A percentile compares a stretch with the other conserved stretches of the same genome.
Conservation (phyloP, 2,329 filamentous ascomycete genomes). For the Xylariomycetidae sp. region DNA sequence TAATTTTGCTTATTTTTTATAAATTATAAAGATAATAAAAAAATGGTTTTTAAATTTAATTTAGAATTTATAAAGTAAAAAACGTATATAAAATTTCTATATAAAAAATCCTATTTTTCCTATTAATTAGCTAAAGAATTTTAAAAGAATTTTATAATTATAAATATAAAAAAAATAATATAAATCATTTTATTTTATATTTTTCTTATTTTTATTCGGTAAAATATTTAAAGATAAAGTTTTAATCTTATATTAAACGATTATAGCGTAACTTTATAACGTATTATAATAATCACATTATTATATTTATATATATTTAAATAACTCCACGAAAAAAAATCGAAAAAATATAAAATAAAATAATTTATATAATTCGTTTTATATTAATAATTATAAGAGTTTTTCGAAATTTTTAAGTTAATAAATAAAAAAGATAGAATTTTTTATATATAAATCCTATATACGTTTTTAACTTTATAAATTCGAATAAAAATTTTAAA, state of each 20-base stretch:
- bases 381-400: neutral
- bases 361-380: neutral
- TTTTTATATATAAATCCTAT: neutral
- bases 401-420: neutral
- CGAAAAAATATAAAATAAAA: no score
- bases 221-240: neutral
- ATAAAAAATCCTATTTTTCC: neutral
- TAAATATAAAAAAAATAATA: neutral
- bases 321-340: no score
- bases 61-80: neutral
- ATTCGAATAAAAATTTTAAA: no score
- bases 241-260: no score
- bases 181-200: no score
- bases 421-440: conserved; percentile 1
- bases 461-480: neutral
- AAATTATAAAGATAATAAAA: neutral
- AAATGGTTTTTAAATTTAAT: neutral
- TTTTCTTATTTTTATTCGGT: no score
- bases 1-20: neutral
- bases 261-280: no score
- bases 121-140: neutral
- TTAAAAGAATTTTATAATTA: neutral
- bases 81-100: neutral
- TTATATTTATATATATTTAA: neutral
- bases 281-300: neutral